These are phyloP conservation scores for Cryphonectria naterciae DNA, from an alignment of 2,329 filamentous ascomycete genomes.

Conservation along the genomic window DNA sequence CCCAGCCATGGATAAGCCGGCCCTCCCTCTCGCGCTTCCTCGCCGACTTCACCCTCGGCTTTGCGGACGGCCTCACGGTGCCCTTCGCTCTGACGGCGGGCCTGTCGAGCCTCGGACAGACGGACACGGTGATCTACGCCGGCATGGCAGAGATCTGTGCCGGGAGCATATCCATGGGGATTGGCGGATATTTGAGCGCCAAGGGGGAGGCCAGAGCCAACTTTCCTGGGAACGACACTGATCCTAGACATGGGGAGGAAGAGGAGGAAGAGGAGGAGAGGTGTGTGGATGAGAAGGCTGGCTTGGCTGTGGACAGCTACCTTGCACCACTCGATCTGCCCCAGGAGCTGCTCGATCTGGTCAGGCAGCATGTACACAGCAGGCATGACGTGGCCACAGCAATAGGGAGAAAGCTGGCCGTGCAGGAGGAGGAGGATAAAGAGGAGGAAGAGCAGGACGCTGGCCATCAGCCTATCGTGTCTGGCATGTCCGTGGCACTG, in stretches of 20 bases:
- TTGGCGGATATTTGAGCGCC: conserved; percentile 71
- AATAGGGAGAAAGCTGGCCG: conserved; percentile 7
- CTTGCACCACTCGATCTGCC: conserved; percentile 32
- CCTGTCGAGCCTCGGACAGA: conserved; percentile 62
- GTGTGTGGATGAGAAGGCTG: not conserved
- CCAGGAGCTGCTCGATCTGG: conserved; percentile 29
- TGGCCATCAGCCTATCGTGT: conserved; percentile 31
- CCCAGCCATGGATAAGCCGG: conserved; percentile 16
- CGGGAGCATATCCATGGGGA: conserved; percentile 74
- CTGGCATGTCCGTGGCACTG: conserved; percentile 36
- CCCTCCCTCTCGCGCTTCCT: conserved; percentile 48
- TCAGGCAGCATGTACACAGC: conserved; percentile 28
- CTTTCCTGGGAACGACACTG: conserved; percentile 2
- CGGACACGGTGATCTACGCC: conserved; percentile 67
- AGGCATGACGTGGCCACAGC: conserved; percentile 19
- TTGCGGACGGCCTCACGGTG: conserved; percentile 75
- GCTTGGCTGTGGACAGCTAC: conserved; percentile 24
- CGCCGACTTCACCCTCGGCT: conserved; percentile 71
- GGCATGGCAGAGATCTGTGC: conserved; percentile 73
- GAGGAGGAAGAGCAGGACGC: conserved; percentile 13
- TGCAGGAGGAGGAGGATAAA: not conserved
- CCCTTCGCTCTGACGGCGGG: conserved; percentile 76
- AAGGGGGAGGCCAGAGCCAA: conserved; percentile 37
- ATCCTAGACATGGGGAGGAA: conserved; percentile 36
- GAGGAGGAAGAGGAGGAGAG: conserved; percentile 32